Base-by-base conservation (phyloP, 2,329 filamentous ascomycete genomes). In the Lasiodiplodia sp. region DNA sequence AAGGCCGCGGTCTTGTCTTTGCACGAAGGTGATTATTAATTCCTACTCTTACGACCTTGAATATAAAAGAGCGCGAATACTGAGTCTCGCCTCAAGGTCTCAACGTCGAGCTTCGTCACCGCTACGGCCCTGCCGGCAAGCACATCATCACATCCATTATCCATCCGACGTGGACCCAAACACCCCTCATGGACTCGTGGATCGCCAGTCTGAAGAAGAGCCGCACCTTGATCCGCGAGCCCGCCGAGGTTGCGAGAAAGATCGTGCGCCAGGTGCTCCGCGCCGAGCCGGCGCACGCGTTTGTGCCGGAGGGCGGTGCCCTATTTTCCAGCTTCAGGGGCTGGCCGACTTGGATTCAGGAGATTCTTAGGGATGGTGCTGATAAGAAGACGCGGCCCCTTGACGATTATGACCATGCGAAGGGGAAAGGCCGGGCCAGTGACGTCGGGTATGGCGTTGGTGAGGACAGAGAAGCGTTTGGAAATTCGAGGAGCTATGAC, bases 1-100 rank as follows among this genome's bases (percentile, higher is more conserved):
- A 78, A 78, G 53, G 69, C 74, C 21, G 76, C 71, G 1, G 75
- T 73, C 0, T 60, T 78, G n/a, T 74, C 74, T 66, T 57, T 78
- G 16, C 74, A 70, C 47, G 76, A 78, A 66, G 76, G 76, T 70
- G 57, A 34, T 31, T 28, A 11, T 18, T 23, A 1, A 6, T 0
- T 38, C 25, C 7, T 25, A 2, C 28, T 34, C 11, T 10, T 12
- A 28, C 23, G 6, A 28, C 23, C 21, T 21, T 10, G 16, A 11
- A 34, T 34, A 64, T 16, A 7, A 5, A 28, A 28, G 38, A 14
- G 40, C 10, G 47, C 49, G 31, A 21, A 16, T 18, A 37, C 63
- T 69, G 12, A 70, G 62, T 7, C 1, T 23, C 2, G 25, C 10
- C 18, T 23, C 40, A 51, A 74, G 73, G 73, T 11, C 70, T 78